Conservation (phyloP, 108 stramenopile species). For the Schizochytrium sp. region DNA sequence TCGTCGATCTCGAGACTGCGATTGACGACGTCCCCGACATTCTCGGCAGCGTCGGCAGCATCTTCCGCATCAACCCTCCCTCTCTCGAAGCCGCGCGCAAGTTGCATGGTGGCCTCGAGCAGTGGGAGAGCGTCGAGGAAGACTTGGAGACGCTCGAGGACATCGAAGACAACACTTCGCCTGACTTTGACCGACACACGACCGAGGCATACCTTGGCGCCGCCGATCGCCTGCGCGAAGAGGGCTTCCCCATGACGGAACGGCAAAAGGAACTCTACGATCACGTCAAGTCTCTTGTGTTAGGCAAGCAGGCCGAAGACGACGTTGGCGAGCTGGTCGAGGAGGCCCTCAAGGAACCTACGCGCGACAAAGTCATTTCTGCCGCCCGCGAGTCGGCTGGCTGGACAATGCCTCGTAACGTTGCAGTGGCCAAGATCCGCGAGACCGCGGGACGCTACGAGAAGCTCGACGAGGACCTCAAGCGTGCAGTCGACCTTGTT, state of each 20-base stretch:
- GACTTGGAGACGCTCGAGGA: background rate
- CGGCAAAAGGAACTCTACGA: conserved; percentile 12
- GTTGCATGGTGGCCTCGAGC: background rate
- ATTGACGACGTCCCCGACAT: conserved; percentile 10
- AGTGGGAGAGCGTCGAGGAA: conserved; percentile 7
- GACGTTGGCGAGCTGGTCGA: background rate
- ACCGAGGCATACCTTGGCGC: conserved; percentile 28
- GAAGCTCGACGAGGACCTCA: background rate
- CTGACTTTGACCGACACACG: conserved; percentile 30
- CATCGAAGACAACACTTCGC: conserved; percentile 35
- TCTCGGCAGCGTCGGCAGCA: background rate
- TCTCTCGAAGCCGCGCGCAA: conserved; percentile 10
- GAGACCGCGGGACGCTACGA: background rate
- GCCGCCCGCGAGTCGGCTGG: background rate
- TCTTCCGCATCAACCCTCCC: background rate
- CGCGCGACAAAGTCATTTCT: background rate
- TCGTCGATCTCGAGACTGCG: background rate
- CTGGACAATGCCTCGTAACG: background rate
- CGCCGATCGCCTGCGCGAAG: background rate
- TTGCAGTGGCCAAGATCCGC: background rate
- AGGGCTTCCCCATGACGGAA: background rate
- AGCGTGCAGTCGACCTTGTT: background rate
- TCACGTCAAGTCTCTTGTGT: background rate
- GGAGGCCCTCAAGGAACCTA: background rate
- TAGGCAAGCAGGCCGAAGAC: background rate